Conservation (phyloP, 495 filamentous ascomycete species). For the Penicillium alfredii region DNA sequence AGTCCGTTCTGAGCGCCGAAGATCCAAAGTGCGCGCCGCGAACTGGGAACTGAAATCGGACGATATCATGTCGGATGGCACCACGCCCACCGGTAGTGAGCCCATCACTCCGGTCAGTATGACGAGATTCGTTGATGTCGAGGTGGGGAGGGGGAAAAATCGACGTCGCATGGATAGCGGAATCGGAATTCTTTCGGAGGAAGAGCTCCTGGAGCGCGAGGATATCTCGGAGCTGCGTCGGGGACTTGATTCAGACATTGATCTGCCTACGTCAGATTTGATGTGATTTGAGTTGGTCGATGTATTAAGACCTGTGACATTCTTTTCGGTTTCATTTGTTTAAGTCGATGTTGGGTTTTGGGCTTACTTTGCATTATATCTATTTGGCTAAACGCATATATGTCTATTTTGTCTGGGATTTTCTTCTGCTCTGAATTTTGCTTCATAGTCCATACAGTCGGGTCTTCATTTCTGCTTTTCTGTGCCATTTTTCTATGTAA, state of each 20-base stretch:
- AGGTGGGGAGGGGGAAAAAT: conserved; percentile 40
- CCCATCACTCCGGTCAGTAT: conserved; percentile 44
- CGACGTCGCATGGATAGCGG: conserved; percentile 54
- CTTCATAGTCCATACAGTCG: too few species aligned
- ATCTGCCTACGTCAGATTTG: conserved; percentile 15
- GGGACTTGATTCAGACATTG: conserved; percentile 23
- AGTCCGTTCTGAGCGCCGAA: conserved; percentile 31
- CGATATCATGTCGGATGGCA: conserved; percentile 46
- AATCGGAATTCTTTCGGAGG: conserved; percentile 57
- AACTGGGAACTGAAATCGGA: conserved; percentile 41
- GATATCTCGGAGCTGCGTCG: conserved; percentile 15
- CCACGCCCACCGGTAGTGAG: conserved; percentile 35
- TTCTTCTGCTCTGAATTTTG: too few species aligned
- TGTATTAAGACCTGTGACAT: too few species aligned
- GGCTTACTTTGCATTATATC: too few species aligned
- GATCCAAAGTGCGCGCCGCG: conserved; percentile 34
- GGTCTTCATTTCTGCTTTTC: too few species aligned
- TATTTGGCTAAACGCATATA: too few species aligned
- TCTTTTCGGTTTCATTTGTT: too few species aligned
- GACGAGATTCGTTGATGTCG: conserved; percentile 42
- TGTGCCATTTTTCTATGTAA: too few species aligned
- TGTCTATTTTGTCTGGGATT: too few species aligned
- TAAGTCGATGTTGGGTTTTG: too few species aligned
- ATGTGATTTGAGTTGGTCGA: too few species aligned
- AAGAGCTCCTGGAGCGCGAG: conserved; percentile 38